These are phyloP conservation scores for Chlorella sp. DNA, from an alignment of 139 green algal genomes.

Conservation along the genomic window DNA sequence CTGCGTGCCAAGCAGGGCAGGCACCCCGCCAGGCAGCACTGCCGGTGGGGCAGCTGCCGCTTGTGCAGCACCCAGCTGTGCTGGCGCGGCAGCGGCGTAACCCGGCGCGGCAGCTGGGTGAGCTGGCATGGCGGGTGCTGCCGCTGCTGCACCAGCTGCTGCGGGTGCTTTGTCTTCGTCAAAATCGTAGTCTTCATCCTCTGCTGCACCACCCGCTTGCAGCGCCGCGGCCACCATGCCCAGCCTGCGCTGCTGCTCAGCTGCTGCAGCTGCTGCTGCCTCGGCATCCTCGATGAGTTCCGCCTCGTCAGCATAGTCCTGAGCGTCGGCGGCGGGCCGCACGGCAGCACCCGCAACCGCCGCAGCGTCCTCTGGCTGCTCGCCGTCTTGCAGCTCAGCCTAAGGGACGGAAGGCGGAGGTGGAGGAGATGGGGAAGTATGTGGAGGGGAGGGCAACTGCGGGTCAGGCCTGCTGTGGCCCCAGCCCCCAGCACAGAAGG, in stretches of 20 bases:
- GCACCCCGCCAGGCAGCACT: neutral
- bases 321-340: constrained; percentile 28
- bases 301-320: constrained; percentile 47
- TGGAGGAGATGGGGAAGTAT: neutral
- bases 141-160: neutral
- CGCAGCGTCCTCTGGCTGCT: constrained; percentile 3
- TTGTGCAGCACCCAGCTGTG: neutral
- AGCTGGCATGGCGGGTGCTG: neutral
- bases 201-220: constrained; percentile 16
- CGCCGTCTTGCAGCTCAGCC: constrained; percentile 18
- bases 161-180: constrained; percentile 27
- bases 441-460: neutral
- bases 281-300: constrained; percentile 51
- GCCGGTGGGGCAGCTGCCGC: neutral
- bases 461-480: neutral
- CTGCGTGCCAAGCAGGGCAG: neutral
- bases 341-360: neutral
- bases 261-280: constrained; percentile 15
- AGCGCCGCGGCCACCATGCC: constrained; percentile 14
- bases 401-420: neutral
- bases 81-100: neutral
- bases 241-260: constrained; percentile 14
- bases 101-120: neutral
- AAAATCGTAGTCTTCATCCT: constrained; percentile 52
- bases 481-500: neutral